A percentile compares a stretch with the other conserved stretches of the same genome.
Conservation (phyloP, 176 grass and related monocot species). For the Avena eriantha region DNA sequence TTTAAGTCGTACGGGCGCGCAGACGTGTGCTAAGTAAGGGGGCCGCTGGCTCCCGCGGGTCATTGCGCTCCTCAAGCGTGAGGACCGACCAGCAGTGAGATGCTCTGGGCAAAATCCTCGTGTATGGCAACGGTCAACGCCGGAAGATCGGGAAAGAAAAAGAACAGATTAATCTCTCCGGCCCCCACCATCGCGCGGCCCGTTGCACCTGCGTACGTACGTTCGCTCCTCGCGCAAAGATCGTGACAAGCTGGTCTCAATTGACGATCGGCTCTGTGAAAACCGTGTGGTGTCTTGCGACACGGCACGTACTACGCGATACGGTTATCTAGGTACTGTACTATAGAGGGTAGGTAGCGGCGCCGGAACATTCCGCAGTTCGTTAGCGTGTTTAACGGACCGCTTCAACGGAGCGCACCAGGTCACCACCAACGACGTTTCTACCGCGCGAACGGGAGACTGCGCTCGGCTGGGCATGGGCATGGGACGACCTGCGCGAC, state of each 20-base stretch:
- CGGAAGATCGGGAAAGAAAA: not conserved
- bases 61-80: too few species aligned
- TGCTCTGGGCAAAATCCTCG: too few species aligned
- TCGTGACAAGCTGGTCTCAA: not conserved
- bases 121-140: not conserved
- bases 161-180: too few species aligned
- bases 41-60: too few species aligned
- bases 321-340: not conserved
- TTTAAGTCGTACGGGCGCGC: too few species aligned
- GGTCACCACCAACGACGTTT: not conserved
- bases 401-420: not conserved
- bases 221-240: conserved; percentile 12
- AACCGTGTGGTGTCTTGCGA: not conserved
- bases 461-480: too few species aligned
- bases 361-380: not conserved
- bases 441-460: not conserved
- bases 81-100: too few species aligned
- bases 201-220: not conserved
- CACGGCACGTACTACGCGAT: not conserved
- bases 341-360: not conserved
- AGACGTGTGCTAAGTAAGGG: too few species aligned
- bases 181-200: too few species aligned
- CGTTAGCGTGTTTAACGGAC: not conserved
- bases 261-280: not conserved
- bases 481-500: not conserved